phyloP scores from a whole-genome alignment of 495 filamentous ascomycete genomes.

The Neurospora sp. region DNA sequence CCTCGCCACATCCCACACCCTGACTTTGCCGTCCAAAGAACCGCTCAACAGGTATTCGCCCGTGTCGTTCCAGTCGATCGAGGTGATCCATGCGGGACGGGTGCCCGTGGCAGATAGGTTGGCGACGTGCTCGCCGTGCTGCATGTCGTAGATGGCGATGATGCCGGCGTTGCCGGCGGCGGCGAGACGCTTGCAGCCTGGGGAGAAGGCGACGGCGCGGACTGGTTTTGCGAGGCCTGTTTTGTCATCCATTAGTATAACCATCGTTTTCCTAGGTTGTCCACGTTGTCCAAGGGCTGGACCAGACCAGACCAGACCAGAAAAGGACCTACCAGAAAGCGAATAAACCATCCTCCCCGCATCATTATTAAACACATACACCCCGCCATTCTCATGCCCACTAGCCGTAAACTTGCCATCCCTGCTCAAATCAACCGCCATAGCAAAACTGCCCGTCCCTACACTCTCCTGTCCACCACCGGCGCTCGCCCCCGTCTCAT shows the following conservation, averaged over 20 bases:
- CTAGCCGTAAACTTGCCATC: constrained; percentile 82
- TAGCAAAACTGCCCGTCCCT: constrained; percentile 52
- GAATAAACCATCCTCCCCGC: constrained; percentile 79
- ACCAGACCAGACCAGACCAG: too few species aligned
- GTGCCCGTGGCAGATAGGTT: constrained; percentile 52
- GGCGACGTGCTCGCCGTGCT: constrained; percentile 83
- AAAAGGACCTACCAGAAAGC: constrained; percentile 52
- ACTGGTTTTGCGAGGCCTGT: constrained; percentile 81
- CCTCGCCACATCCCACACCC: constrained; percentile 84
- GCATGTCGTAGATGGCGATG: constrained; percentile 84
- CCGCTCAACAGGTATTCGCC: constrained; percentile 88
- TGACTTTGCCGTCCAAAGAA: constrained; percentile 82
- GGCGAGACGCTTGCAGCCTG: constrained; percentile 71
- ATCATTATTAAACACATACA: constrained; percentile 91
- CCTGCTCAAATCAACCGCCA: constrained; percentile 66
- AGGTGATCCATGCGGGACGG: constrained; percentile 77
- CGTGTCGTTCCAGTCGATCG: constrained; percentile 85
- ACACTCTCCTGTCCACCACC: not conserved
- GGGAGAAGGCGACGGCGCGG: constrained; percentile 76
- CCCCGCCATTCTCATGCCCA: constrained; percentile 85
- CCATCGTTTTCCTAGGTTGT: too few species aligned
- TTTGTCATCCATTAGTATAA: not conserved
- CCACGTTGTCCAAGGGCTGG: too few species aligned
- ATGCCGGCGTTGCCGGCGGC: constrained; percentile 85
- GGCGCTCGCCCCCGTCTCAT: constrained; percentile 72